Evolutionary conservation across 352 stramenopile species (phyloP).

Genomic region (Poterioochromonas sp.): DNA sequence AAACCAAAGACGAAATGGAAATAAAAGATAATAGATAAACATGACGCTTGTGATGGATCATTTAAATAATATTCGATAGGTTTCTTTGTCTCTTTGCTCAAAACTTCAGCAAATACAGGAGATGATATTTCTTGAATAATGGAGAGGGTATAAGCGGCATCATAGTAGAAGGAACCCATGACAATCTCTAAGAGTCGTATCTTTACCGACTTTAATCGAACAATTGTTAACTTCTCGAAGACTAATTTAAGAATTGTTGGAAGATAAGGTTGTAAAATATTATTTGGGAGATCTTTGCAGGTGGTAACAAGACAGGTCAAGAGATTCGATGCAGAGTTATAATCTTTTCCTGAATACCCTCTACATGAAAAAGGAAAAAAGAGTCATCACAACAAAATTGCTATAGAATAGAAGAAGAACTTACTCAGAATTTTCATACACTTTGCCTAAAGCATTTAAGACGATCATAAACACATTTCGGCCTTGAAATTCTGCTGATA

Average conservation of each 20-base stretch:
- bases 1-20: not conserved
- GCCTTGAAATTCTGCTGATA: no score
- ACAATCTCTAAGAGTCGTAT: slow-evolving; percentile 26
- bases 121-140: slow-evolving; percentile 74
- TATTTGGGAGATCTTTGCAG: slow-evolving; percentile 43
- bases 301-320: slow-evolving; percentile 27
- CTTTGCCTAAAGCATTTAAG: slow-evolving; percentile 54
- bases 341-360: slow-evolving; percentile 43
- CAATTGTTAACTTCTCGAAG: not conserved
- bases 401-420: slow-evolving; percentile 38
- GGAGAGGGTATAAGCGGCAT: slow-evolving; percentile 20
- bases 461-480: slow-evolving; percentile 58
- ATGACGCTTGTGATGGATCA: not conserved
- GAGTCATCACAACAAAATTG: slow-evolving; percentile 21
- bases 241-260: not conserved
- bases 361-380: slow-evolving; percentile 56
- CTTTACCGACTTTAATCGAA: not conserved
- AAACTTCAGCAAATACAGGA: no score
- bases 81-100: not conserved
- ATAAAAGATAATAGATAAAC: not conserved
- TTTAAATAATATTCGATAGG: not conserved
- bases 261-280: not conserved
- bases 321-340: not conserved
- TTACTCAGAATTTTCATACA: slow-evolving; percentile 50
- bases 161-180: slow-evolving; percentile 19